These are phyloP conservation scores for Plasmopara viticola DNA, from an alignment of 352 stramenopile genomes.

Conservation along the genomic window DNA sequence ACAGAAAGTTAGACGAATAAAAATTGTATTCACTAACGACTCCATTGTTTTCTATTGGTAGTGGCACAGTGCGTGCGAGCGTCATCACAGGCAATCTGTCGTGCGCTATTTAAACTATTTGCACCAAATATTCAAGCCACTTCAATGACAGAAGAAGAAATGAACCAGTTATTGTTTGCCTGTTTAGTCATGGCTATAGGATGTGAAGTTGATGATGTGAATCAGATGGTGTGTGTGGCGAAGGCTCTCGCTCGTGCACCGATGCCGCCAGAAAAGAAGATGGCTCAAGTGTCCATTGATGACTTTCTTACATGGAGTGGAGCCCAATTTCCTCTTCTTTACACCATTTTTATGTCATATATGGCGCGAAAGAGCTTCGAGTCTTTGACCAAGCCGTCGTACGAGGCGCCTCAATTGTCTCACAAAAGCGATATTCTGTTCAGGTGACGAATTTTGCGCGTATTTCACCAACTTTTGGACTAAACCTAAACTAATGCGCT, in stretches of 20 bases:
- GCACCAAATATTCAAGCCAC: conserved; percentile 16
- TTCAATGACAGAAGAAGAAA: conserved; percentile 32
- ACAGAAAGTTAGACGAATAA: background rate
- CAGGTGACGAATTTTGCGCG: conserved; percentile 26
- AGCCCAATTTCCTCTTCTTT: conserved; percentile 61
- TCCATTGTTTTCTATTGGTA: conserved; percentile 11
- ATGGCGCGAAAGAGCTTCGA: conserved; percentile 51
- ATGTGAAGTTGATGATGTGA: conserved; percentile 30
- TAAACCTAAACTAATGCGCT: background rate
- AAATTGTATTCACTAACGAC: background rate
- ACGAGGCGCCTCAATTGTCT: conserved; percentile 40
- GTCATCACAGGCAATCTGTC: conserved; percentile 53
- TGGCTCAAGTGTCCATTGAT: conserved; percentile 30
- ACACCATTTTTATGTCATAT: conserved; percentile 74
- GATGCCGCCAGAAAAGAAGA: conserved; percentile 18
- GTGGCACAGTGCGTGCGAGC: conserved; percentile 58
- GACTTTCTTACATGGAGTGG: conserved; percentile 60
- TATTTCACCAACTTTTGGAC: background rate
- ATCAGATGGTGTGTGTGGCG: conserved; percentile 26
- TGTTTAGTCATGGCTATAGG: conserved; percentile 46
- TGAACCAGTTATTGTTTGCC: conserved; percentile 42
- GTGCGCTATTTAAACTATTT: conserved; percentile 56
- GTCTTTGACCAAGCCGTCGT: conserved; percentile 41
- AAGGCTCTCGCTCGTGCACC: conserved; percentile 39
- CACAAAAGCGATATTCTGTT: conserved; percentile 68